phyloP scores from a whole-genome alignment of 164 flowering plant species.

The Chimonanthus salicifolius region DNA sequence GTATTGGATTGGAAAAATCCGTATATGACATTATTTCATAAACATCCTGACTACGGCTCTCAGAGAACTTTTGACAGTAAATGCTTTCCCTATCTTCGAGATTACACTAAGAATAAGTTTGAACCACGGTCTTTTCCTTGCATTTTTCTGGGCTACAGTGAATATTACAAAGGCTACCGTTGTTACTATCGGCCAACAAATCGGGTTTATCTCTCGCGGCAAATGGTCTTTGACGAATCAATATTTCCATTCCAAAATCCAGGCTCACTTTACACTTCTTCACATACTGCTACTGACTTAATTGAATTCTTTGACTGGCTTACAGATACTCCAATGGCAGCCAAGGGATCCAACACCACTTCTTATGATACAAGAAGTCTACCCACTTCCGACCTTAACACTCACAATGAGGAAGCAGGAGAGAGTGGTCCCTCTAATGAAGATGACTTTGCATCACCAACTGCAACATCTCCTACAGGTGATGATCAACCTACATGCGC shows the following conservation, averaged over 20 bases:
- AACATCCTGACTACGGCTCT: not conserved
- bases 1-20: not conserved
- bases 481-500: too few species aligned
- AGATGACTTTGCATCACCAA: too few species aligned
- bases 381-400: fast-evolving
- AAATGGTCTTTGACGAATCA: conserved; percentile 10
- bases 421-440: too few species aligned
- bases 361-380: too few species aligned
- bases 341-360: not conserved
- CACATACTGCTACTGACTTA: not conserved
- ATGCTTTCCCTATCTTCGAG: conserved; percentile 4
- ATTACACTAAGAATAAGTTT: not conserved
- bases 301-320: not conserved
- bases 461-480: too few species aligned
- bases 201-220: not conserved
- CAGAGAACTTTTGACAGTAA: conserved; percentile 3
- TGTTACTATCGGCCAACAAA: not conserved
- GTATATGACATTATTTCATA: not conserved
- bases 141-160: conserved; percentile 10
- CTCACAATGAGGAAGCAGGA: too few species aligned
- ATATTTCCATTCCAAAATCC: not conserved
- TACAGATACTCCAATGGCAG: too few species aligned
- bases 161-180: conserved; percentile 1
- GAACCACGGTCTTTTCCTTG: not conserved
- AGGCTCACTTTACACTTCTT: not conserved